Evolutionary conservation across 768 basidiomycete species (phyloP).

Genomic region (Auricularia sp.): DNA sequence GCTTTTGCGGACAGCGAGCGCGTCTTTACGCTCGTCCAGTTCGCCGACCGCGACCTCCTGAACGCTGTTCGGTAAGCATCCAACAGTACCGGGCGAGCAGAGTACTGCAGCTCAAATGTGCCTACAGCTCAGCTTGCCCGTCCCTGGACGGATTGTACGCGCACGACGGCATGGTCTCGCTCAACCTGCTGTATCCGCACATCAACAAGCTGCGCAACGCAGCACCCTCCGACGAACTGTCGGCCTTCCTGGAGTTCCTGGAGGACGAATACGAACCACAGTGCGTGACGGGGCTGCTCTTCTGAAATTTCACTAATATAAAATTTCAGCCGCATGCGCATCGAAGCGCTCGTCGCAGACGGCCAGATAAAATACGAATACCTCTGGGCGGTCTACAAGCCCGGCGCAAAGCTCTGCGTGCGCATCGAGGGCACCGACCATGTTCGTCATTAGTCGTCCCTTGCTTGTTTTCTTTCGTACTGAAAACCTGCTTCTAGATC

Average conservation of each 20-base stretch:
- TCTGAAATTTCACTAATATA: neutral
- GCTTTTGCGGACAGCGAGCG: no score
- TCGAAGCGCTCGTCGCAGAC: neutral
- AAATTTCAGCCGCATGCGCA: neutral
- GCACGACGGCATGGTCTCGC: no score
- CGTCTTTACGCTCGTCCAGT: no score
- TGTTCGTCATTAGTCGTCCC: neutral
- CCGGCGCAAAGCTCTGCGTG: neutral
- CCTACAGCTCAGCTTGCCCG: no score
- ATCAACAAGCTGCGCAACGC: no score
- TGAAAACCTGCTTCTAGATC: neutral
- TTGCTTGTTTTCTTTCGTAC: neutral
- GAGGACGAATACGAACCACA: neutral
- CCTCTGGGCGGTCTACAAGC: neutral
- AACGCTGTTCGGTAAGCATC: no score
- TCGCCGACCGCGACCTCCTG: no score
- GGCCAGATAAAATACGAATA: neutral
- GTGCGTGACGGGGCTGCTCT: neutral
- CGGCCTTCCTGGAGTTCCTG: neutral
- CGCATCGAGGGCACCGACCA: neutral
- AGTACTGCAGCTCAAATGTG: no score
- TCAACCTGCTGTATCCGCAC: no score
- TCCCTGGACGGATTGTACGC: no score
- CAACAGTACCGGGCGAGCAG: no score
- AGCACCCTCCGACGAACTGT: neutral